Evolutionary conservation across 2,329 filamentous ascomycete species (phyloP).

Genomic region (Lachnellula occidentalis): DNA sequence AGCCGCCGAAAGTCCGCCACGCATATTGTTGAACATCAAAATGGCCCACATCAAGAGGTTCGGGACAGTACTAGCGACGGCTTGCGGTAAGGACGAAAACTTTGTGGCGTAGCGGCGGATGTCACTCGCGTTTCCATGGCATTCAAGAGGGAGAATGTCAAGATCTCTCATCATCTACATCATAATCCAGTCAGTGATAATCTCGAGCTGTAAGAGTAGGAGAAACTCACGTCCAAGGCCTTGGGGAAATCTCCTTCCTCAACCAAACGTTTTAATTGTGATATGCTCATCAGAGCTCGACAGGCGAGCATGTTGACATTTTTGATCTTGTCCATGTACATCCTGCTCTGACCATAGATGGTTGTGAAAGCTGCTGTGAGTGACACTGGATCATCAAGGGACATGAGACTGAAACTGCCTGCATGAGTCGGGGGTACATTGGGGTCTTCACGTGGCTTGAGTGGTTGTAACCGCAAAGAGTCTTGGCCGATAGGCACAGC

Average conservation of each 20-base stretch:
- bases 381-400: constrained; percentile 60
- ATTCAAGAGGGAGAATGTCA: constrained; percentile 73
- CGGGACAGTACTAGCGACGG: constrained; percentile 83
- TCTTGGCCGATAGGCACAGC: constrained; percentile 81
- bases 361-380: constrained; percentile 57
- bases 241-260: constrained; percentile 53
- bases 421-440: constrained; percentile 8
- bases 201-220: constrained; percentile 2
- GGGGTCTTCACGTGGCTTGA: constrained; percentile 35
- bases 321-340: constrained; percentile 56
- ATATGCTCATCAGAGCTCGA: constrained; percentile 54
- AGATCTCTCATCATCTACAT: constrained; percentile 64
- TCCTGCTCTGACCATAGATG: constrained; percentile 55
- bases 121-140: constrained; percentile 65
- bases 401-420: constrained; percentile 54
- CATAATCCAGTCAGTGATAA: neutral
- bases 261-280: constrained; percentile 53
- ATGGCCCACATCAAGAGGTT: constrained; percentile 94
- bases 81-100: constrained; percentile 72
- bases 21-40: constrained; percentile 73
- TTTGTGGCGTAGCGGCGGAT: constrained; percentile 77
- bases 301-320: constrained; percentile 52
- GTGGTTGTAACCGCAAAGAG: constrained; percentile 59
- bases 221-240: constrained; percentile 58
- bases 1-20: constrained; percentile 62